These are phyloP conservation scores for Lipomyces sp. DNA, from an alignment of 805 yeast species.

Conservation along the genomic window DNA sequence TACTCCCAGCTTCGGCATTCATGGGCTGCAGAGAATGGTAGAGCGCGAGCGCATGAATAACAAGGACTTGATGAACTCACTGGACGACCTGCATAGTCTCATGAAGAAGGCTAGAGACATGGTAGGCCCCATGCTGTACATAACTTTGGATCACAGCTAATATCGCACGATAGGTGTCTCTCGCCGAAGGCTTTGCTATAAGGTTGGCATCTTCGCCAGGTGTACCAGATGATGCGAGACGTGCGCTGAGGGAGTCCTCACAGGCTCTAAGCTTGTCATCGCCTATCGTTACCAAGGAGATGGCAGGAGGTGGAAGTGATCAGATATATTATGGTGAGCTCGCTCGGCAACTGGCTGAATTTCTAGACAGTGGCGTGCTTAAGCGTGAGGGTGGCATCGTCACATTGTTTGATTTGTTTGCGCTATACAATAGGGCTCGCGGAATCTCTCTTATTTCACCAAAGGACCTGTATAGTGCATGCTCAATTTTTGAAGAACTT, in stretches of 20 bases:
- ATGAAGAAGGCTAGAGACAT: slow-evolving; percentile 78
- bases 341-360: slow-evolving; percentile 80
- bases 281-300: slow-evolving; percentile 46
- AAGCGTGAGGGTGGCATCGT: slow-evolving; percentile 62
- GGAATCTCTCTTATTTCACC: slow-evolving; percentile 74
- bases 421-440: slow-evolving; percentile 66
- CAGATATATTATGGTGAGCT: slow-evolving; percentile 56
- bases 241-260: slow-evolving; percentile 46
- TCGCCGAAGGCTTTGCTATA: slow-evolving; percentile 52
- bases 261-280: slow-evolving; percentile 45
- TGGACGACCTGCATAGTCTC: slow-evolving; percentile 75
- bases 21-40: slow-evolving; percentile 65
- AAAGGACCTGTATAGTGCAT: slow-evolving; percentile 64
- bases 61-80: slow-evolving; percentile 63
- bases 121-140: slow-evolving; percentile 42
- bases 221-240: slow-evolving; percentile 47
- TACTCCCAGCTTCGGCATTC: slow-evolving; percentile 59
- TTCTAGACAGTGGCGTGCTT: slow-evolving; percentile 55
- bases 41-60: slow-evolving; percentile 60
- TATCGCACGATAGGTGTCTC: slow-evolving; percentile 1
- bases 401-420: slow-evolving; percentile 65
- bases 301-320: slow-evolving; percentile 44
- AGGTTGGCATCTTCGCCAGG: slow-evolving; percentile 43
- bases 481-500: slow-evolving; percentile 59
- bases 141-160: not conserved